Evolutionary conservation across 2,329 filamentous ascomycete species (phyloP), one percentile per base, ranked within the genome.

Genomic region (Aspergillus cejpii): DNA sequence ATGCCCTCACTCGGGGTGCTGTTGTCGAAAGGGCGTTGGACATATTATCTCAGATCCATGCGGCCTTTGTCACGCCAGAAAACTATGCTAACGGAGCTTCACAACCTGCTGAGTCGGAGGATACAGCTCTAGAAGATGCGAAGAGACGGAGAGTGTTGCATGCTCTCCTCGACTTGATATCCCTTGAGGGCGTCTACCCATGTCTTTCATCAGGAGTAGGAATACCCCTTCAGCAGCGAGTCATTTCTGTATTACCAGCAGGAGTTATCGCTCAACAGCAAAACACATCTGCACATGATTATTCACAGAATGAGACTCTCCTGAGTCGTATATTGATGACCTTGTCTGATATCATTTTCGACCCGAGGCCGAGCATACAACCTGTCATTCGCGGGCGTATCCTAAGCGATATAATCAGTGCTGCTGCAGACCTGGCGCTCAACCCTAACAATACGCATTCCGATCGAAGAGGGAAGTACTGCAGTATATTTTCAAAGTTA

Each of bases 141-240:
- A 70, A 61, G 44, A 57, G 66, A 23, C 65, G 67, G 24, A 61
- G 67, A 20, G 48, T 61, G 11, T 51, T 71, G 3, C 62, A 71
- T 58, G 64, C 66, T 4, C 52, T 72, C 5, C 52, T 72, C 36
- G 69, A 72, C 43, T 49, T 72, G 39, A 60, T 72, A 29, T 69
- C 69, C 2, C 47, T 72, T 5, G 69, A 72, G 47, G 69, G 69
- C 4, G 66, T 72, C 19, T 71, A 72, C 49, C 69, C 69, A 5
- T 70, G 59, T 5, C 56, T 71, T 12, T 70, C 69, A 11, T 49
- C 55, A 15, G 69, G 69, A 15, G 68, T 70, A 33, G 69, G 69
- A 1, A 67, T 72, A 37, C 69, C 69, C 8, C 53, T 72, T 10
- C 67, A 71, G 49, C 61, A 68, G 44, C 61, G 69, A 38, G 62